Base-by-base conservation (phyloP, 2,329 filamentous ascomycete genomes). In the Clarireedia paspali region DNA sequence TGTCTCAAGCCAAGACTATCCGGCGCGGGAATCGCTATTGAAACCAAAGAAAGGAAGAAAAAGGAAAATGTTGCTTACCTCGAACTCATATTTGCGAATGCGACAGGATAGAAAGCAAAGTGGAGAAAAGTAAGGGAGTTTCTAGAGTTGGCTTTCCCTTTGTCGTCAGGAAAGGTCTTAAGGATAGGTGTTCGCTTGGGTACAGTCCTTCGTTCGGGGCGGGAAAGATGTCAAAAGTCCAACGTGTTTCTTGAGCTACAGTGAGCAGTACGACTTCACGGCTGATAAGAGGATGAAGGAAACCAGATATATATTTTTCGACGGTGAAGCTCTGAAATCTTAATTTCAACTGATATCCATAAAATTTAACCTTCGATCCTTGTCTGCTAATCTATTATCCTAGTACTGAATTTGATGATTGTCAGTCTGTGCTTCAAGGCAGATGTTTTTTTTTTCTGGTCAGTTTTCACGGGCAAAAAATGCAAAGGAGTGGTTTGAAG, bases 1-100 rank as follows among this genome's bases (percentile, higher is more conserved):
- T 20, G 20, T 10, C 30, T 12, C 3, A 34, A 34, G 30, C 30
- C 30, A 34, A 34, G 10, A 34, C 30, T 20, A 20, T 20, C 20
- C 2, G 2, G 20, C 20, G 20, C 20, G 20, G 2, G 20, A 20
- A 20, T 20, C 20, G 20, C 20, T 20, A 20, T 20, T 20, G 20
- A 20, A 20, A 20, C 20, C 20, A 20, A 20, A 20, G 20, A 20
- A 20, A 20, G 20, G 2, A 26, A 47, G 45, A 24, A 47, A 47
- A 23, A 10, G 44, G 7, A 46, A 46, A 46, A 23, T 23, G 24
- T 55, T 30, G 47, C 60, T 59, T 56, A 67, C 65, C 63, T 67
- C 56, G 65, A 66, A 49, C 64, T 60, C 65, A 67, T 67, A 44
- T 42, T 64, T 58, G 47, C 56, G 47, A 20, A 24, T 24, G 15